Base-by-base conservation (phyloP, 179 eudicot genomes). In the Carnegiea gigantea region DNA sequence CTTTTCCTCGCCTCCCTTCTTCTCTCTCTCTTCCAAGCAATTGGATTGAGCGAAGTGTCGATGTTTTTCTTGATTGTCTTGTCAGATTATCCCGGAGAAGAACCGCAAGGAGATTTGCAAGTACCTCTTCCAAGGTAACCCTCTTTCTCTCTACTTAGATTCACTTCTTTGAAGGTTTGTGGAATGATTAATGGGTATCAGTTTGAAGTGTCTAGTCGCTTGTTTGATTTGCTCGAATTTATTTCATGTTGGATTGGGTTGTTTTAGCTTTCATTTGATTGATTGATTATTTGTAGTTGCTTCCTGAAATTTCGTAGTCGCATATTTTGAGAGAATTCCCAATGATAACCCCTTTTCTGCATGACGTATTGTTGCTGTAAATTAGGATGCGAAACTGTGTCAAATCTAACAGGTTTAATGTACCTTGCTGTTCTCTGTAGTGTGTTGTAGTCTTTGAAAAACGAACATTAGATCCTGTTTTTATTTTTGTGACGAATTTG, bases 1-100 rank as follows among this genome's bases (percentile, higher is more conserved):
- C 73, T 40, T 9, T 64, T 40, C 64, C 59, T 78, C 28, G 36
- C 57, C 30, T 5, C 7, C 30, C 9, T 17, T 13, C 13, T 74
- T 20, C 2, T 59, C 30, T 21, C 24, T 23, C 0, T 44, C 18
- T 15, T 4, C 73, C 9, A 43, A 36, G 21, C 44, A 36, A 17
- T 70, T 70, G n/a, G 5, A n/a, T 51, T 38, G 9, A 2, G 38
- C 1, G 44, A 53, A 46, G 30, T 75, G 2, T 26, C 79, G 5
- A 79, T 79, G 24, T 49, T 64, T 30, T 53, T 51, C 57, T 4
- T 40, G 44, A 20, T 20, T 14, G 74, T 78, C 9, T 23, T 30
- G 1, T 3, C 91, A 95, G 98, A 93, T 95, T 83, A 95, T 95
- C 57, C 36, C 98, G 1, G 98, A 95, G 91, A 93, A 93, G 97